Evolutionary conservation across 2,329 filamentous ascomycete species (phyloP).

Genomic region (Chrysosporium keratinophilum): DNA sequence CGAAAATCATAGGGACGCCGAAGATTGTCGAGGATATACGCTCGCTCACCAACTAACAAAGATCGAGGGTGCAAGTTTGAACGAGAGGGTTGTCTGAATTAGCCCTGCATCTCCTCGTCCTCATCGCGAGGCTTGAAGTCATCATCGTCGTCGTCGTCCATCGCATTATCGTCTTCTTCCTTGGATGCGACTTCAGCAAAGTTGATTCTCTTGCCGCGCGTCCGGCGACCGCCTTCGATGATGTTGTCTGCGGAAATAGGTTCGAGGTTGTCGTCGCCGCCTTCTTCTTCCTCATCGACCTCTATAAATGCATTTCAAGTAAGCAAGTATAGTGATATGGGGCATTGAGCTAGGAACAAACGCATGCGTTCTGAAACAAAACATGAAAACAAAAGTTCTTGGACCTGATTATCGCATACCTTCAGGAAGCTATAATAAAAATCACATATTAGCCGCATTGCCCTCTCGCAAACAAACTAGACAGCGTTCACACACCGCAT

Average conservation of each 20-base stretch:
- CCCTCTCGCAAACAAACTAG: neutral
- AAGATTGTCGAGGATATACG: too few relatives aligned
- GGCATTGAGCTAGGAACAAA: neutral
- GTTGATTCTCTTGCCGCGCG: slow-evolving; percentile 84
- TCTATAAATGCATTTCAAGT: slow-evolving; percentile 29
- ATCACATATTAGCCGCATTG: slow-evolving; percentile 16
- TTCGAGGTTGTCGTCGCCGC: slow-evolving; percentile 58
- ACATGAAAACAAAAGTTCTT: neutral
- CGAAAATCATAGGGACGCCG: too few relatives aligned
- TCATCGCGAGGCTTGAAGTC: slow-evolving; percentile 31
- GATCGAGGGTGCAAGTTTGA: neutral
- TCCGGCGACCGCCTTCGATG: slow-evolving; percentile 65
- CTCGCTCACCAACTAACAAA: neutral
- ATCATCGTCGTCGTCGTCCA: slow-evolving; percentile 47
- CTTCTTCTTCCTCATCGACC: slow-evolving; percentile 59
- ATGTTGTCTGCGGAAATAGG: slow-evolving; percentile 90
- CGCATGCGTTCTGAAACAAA: neutral
- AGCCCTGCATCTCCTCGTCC: slow-evolving; percentile 21
- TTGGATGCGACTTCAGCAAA: slow-evolving; percentile 82
- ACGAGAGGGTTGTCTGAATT: neutral
- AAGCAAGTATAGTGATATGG: slow-evolving; percentile 19
- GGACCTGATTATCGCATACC: slow-evolving; percentile 14
- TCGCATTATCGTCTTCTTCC: slow-evolving; percentile 58
- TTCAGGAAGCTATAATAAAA: slow-evolving; percentile 22
- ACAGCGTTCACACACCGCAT: slow-evolving; percentile 26